Evolutionary conservation across 345 rosid genomes (phyloP), one percentile per base, ranked within the genome.

Genomic region (Salix caprea): DNA sequence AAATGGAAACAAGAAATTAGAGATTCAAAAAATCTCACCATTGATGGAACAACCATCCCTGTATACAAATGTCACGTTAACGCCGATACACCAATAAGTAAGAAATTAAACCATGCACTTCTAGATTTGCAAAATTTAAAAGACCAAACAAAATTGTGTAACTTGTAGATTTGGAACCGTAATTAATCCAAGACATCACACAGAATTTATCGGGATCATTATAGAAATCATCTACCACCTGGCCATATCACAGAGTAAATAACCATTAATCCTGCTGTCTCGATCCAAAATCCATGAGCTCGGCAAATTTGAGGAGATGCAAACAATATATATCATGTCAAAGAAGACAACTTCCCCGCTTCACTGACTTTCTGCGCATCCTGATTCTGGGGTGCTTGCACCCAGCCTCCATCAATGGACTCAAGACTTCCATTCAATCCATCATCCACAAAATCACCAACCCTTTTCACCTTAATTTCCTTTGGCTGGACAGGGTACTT

Each of bases 391-490:
- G 90, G 85, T 2, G 83, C 88, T 69, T 87, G 84, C 81, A 95
- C 90, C 92, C 97, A 95, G 30, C 91, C 97, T 40, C 90, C 94
- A 78, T 92, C 90, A 24, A 95, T 87, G 76, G 87, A 83, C 7
- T 90, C 90, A 0, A 91, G 71, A 65, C 89, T 86, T 69, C 97
- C 99, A 81, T 78, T 86, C 56, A 93, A 80, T 19, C 99, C 99
- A 71, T 91, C 99, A 64, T 95, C 99, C 75, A 93, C 65, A 34
- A 90, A 93, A 75, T 95, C 97, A 10, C 99, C 99, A 4, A 90
- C 87, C 77, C 91, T 79, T 82, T 95, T 93, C 83, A 93, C 97
- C 84, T 90, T 93, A 44, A 82, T 65, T 76, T 91, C 99, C 2
- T 44, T 87, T 0, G 97, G 98, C 88, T 82, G 83, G 30, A 96